Evolutionary conservation across 495 filamentous ascomycete species (phyloP).

Genomic region (Penicillium cosmopolitanum): DNA sequence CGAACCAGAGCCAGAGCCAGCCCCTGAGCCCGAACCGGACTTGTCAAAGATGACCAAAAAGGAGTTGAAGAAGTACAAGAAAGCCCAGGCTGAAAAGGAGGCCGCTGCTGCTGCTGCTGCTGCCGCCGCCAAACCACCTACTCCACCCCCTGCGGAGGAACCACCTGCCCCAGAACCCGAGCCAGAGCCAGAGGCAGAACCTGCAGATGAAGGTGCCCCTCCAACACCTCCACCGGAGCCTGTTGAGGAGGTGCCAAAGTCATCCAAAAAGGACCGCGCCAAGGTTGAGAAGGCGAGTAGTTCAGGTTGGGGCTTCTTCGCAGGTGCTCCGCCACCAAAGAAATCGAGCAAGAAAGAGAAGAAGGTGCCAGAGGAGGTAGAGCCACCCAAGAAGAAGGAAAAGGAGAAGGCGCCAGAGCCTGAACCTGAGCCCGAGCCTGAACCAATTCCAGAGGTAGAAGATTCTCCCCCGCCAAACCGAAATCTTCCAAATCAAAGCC

Average conservation of each 20-base stretch:
- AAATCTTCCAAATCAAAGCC: slow-evolving; percentile 50
- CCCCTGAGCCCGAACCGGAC: slow-evolving; percentile 19
- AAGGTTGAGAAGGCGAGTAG: slow-evolving; percentile 54
- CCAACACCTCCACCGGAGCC: slow-evolving; percentile 60
- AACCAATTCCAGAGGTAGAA: slow-evolving; percentile 14
- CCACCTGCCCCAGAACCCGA: slow-evolving; percentile 17
- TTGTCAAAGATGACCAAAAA: slow-evolving; percentile 35
- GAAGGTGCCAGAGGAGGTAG: slow-evolving; percentile 35
- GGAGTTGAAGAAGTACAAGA: slow-evolving; percentile 38
- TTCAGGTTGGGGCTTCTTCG: slow-evolving; percentile 65
- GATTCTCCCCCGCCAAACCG: slow-evolving; percentile 42
- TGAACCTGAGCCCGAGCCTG: too few species aligned
- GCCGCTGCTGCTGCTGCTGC: slow-evolving; percentile 23
- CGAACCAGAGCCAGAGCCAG: slow-evolving; percentile 28
- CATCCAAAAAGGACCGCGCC: slow-evolving; percentile 62
- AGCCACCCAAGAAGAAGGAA: slow-evolving; percentile 10
- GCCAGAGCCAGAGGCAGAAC: slow-evolving; percentile 19
- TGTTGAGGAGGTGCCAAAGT: slow-evolving; percentile 40
- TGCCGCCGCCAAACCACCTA: slow-evolving; percentile 72
- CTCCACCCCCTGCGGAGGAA: slow-evolving; percentile 56
- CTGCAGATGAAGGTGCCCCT: slow-evolving; percentile 38
- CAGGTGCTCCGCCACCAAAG: slow-evolving; percentile 52
- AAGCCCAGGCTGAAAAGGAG: slow-evolving; percentile 24
- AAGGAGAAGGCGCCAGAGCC: slow-evolving; percentile 11
- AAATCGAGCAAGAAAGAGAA: slow-evolving; percentile 50